phyloP scores from a whole-genome alignment of 75 land plant genomes.

The Cupressus sempervirens region DNA sequence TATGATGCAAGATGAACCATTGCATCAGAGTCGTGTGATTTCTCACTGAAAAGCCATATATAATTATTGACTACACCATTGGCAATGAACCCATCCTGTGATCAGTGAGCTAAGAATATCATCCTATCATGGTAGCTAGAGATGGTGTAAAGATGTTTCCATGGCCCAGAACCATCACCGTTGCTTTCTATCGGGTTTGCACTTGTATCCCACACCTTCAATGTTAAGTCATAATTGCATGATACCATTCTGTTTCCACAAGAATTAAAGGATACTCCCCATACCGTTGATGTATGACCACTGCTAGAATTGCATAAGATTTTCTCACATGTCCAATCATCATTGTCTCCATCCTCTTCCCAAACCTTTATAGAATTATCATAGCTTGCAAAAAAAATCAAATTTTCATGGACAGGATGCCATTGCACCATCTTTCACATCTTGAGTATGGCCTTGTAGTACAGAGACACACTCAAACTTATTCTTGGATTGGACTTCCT shows the following conservation, averaged over 20 bases:
- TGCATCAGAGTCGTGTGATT: too few relatives aligned
- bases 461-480: conserved; percentile 90
- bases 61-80: too few relatives aligned
- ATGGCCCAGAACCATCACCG: conserved; percentile 35
- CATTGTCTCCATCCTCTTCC: conserved; percentile 77
- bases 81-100: too few relatives aligned
- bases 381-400: conserved; percentile 95
- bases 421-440: conserved; percentile 98
- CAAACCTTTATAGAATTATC: conserved; percentile 96
- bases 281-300: conserved; percentile 92
- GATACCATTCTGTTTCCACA: conserved; percentile 83
- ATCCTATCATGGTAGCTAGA: too few relatives aligned
- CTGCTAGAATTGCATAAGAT: conserved; percentile 73
- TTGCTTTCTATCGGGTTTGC: conserved; percentile 20
- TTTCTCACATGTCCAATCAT: conserved; percentile 93
- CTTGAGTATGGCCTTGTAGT: conserved; percentile 92
- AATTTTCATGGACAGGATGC: conserved; percentile 76
- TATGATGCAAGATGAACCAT: too few relatives aligned
- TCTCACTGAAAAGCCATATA: too few relatives aligned
- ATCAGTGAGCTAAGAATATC: too few relatives aligned
- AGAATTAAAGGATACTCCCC: conserved; percentile 75
- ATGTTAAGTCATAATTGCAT: conserved; percentile 77
- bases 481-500: conserved; percentile 86
- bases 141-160: too few relatives aligned
- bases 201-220: conserved; percentile 81